Conservation (phyloP, 805 yeast species). For the Monosporozyma aerobia region DNA sequence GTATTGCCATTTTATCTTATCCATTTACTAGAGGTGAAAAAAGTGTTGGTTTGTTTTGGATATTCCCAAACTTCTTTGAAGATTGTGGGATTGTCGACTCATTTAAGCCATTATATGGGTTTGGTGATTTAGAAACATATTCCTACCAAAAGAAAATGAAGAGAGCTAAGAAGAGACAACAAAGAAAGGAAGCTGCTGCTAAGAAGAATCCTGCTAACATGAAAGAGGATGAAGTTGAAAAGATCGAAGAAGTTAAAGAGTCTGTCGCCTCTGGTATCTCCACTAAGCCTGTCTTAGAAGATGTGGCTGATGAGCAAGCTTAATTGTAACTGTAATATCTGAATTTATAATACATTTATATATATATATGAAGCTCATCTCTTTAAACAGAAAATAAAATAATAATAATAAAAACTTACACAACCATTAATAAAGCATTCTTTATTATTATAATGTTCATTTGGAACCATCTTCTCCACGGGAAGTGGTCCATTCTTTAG, state of each 20-base stretch:
- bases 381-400: no score
- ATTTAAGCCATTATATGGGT: constrained; percentile 81
- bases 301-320: neutral
- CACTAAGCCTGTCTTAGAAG: constrained; percentile 3
- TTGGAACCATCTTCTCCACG: constrained; percentile 67
- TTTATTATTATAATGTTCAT: constrained; percentile 2
- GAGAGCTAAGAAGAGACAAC: constrained; percentile 24
- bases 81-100: constrained; percentile 92
- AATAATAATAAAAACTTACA: neutral
- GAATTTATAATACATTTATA: neutral
- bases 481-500: constrained; percentile 59
- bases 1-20: constrained; percentile 43
- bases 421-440: neutral
- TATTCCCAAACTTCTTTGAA: constrained; percentile 90
- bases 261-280: neutral
- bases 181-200: constrained; percentile 7
- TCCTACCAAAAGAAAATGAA: constrained; percentile 26
- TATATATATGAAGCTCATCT: neutral
- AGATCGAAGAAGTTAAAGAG: neutral
- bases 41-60: constrained; percentile 67
- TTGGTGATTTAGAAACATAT: constrained; percentile 45
- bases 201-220: neutral
- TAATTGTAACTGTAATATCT: neutral
- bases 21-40: constrained; percentile 12
- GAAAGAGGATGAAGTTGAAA: constrained; percentile 2